Evolutionary conservation across 108 stramenopile species (phyloP).

Genomic region (Nitzschia sp.): DNA sequence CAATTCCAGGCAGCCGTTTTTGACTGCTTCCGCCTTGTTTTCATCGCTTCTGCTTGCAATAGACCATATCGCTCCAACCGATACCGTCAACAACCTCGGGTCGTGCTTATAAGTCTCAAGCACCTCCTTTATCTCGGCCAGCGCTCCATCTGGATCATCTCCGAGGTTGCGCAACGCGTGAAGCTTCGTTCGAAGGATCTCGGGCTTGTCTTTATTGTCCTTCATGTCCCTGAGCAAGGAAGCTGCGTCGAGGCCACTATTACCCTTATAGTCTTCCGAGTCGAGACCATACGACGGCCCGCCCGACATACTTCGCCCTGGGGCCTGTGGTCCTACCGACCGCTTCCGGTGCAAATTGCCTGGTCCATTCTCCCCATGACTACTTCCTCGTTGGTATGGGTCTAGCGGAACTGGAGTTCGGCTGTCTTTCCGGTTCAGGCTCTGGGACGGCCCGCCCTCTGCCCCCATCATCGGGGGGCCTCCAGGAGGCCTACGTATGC

Average conservation of each 20-base stretch:
- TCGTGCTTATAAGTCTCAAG: slow-evolving; percentile 31
- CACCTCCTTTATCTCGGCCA: slow-evolving; percentile 30
- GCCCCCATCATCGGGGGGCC: not conserved
- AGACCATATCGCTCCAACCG: slow-evolving; percentile 38
- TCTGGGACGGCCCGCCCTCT: not conserved
- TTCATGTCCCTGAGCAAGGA: slow-evolving; percentile 13
- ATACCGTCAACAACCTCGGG: slow-evolving; percentile 11
- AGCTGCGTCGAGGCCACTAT: not conserved
- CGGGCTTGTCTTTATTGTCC: slow-evolving; percentile 6
- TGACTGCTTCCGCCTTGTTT: slow-evolving; percentile 10
- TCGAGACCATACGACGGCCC: not conserved
- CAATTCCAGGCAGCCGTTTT: slow-evolving; percentile 22
- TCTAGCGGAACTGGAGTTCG: not conserved
- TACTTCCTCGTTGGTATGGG: not conserved
- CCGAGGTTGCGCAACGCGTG: slow-evolving; percentile 38
- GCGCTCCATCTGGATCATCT: slow-evolving; percentile 14
- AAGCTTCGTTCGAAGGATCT: slow-evolving; percentile 16
- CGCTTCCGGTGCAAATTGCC: not conserved
- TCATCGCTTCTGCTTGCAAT: slow-evolving; percentile 10
- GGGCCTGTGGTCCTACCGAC: not conserved
- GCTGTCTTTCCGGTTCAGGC: not conserved
- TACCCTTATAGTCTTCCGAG: slow-evolving; percentile 14
- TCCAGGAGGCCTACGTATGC: not conserved
- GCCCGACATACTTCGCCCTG: not conserved
- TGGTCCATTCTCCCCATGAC: not conserved